phyloP scores from a whole-genome alignment of 2,329 filamentous ascomycete species.

The Penicillium sp. region DNA sequence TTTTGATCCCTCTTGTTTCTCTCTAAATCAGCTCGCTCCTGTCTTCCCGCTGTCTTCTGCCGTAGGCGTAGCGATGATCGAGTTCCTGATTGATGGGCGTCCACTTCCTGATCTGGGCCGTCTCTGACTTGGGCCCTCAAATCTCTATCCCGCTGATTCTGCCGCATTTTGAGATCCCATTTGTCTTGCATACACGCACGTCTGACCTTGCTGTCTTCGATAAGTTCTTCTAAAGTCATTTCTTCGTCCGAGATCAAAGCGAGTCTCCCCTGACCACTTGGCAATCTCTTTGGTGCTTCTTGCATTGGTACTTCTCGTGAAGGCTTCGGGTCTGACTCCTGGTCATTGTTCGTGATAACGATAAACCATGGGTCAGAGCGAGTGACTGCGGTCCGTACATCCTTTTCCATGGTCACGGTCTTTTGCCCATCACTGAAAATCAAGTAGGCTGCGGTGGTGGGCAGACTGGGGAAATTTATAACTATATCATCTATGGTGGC shows the following conservation, averaged over 20 bases:
- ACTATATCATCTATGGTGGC: conserved; percentile 33
- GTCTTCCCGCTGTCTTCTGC: conserved; percentile 11
- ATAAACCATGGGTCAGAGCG: conserved; percentile 57
- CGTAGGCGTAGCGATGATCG: background rate
- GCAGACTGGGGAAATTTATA: conserved; percentile 39
- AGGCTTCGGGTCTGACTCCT: conserved; percentile 21
- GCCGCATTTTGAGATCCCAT: conserved; percentile 39
- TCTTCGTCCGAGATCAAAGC: conserved; percentile 17
- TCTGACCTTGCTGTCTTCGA: conserved; percentile 41
- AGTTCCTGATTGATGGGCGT: background rate
- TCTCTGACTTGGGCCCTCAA: background rate
- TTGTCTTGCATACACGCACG: conserved; percentile 42
- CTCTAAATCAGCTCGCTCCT: conserved; percentile 1
- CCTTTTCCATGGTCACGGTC: conserved; percentile 61
- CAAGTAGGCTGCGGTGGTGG: conserved; percentile 61
- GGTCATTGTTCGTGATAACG: conserved; percentile 62
- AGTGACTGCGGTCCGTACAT: conserved; percentile 51
- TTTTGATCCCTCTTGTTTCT: background rate
- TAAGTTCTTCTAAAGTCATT: conserved; percentile 29
- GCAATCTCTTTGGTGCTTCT: conserved; percentile 22
- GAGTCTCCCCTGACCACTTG: conserved; percentile 23
- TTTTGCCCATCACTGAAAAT: conserved; percentile 57
- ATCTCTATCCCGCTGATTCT: conserved; percentile 12
- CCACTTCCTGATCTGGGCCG: background rate
- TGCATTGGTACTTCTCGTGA: conserved; percentile 25